These are phyloP conservation scores for Pontederia crassipes DNA, from an alignment of 176 grass and related monocot genomes.

Conservation along the genomic window DNA sequence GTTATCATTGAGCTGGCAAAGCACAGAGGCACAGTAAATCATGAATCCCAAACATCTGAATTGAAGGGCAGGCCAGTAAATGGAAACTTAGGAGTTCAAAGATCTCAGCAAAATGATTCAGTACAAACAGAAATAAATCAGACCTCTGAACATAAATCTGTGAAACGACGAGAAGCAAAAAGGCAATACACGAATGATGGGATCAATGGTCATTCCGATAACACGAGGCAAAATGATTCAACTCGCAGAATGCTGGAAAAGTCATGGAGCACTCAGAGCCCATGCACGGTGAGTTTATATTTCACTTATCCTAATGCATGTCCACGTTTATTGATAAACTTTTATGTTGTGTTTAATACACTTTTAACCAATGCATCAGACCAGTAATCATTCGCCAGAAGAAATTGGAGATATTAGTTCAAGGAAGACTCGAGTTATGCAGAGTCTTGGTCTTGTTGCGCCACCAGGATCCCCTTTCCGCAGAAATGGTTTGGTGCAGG, in stretches of 20 bases:
- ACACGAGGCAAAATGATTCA: neutral
- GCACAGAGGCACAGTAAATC: neutral
- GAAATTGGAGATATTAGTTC: slow-evolving; percentile 18
- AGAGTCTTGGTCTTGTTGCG: slow-evolving; percentile 55
- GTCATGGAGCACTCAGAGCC: slow-evolving; percentile 4
- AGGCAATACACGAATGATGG: neutral
- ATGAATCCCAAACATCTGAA: neutral
- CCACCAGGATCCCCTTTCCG: slow-evolving; percentile 60
- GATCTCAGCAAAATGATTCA: neutral
- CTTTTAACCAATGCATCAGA: slow-evolving; percentile 1
- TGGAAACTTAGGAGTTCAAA: neutral
- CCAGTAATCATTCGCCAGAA: slow-evolving; percentile 18
- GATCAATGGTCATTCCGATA: neutral
- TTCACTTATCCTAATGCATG: too few relatives aligned
- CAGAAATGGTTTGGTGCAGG: slow-evolving; percentile 17
- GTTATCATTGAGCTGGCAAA: neutral
- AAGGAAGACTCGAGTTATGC: slow-evolving; percentile 60
- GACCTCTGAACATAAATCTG: too few relatives aligned
- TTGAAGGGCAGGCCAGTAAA: neutral
- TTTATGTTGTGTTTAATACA: slow-evolving; percentile 6
- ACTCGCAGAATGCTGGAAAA: slow-evolving; percentile 1
- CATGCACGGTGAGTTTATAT: slow-evolving; percentile 4
- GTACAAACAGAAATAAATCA: neutral
- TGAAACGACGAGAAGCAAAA: neutral
- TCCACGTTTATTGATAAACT: neutral